Evolutionary conservation across 768 basidiomycete species (phyloP), one percentile per base, ranked within the genome.

Genomic region (Leccinellum luteum): DNA sequence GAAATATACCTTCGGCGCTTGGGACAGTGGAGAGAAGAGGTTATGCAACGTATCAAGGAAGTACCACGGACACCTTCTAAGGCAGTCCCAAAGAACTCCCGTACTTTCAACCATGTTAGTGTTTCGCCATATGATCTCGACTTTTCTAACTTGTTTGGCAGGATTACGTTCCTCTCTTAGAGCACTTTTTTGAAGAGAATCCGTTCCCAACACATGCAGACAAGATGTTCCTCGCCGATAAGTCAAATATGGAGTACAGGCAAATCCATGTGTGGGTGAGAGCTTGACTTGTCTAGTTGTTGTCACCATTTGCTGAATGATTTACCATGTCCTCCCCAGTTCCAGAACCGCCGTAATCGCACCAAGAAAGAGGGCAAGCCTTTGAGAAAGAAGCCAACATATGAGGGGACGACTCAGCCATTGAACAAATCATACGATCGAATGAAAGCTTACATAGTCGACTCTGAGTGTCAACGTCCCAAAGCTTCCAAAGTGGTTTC

Each of bases 231-330:
- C 63, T 64, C 1, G 59, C 63, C 2, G 34, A 55, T 0, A 60
- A 56, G 3, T 54, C 63, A 0, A 28, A 52, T 0, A 64, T 64
- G 59, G 3, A 56, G 0, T 64, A 65, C 5, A 56, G 34, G 15
- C 63, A 64, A 65, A 61, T 64, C 0, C 63, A 64, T n/a, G 55
- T 61, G 8, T 64, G 63, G 63, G 62, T n/a, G n/a, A n/a, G n/a
- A n/a, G n/a, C n/a, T n/a, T n/a, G n/a, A n/a, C n/a, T n/a, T n/a
- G n/a, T n/a, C n/a, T n/a, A n/a, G n/a, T n/a, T n/a, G n/a, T n/a
- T n/a, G n/a, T n/a, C n/a, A n/a, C n/a, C n/a, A n/a, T n/a, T n/a
- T n/a, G n/a, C n/a, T n/a, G n/a, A n/a, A n/a, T n/a, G n/a, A n/a
- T n/a, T n/a, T n/a, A n/a, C n/a, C n/a, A n/a, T n/a, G n/a, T n/a